Evolutionary conservation across 495 filamentous ascomycete species (phyloP), one percentile per base, ranked within the genome.

Genomic region (Parmelia sp.): DNA sequence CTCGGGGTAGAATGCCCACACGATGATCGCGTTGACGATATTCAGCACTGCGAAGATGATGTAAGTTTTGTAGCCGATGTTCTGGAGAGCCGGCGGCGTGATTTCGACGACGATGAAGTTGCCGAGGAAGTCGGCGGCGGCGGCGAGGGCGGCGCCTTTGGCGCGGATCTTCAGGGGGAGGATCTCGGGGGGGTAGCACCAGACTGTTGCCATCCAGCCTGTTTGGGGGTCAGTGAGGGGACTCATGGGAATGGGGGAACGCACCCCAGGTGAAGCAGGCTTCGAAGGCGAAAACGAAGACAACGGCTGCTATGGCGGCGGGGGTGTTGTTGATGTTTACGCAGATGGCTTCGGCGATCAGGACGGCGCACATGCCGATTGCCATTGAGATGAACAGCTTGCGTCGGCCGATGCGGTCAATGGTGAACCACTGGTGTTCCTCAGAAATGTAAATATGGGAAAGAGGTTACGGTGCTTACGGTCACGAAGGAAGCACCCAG

Each of bases 11-110:
- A 74, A 65, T 25, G 70, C 68, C 59, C 68, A 74, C 17, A 79
- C 66, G 33, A 78, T 67, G 1, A 73, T 71, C 7, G 75, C 68
- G 57, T 70, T 77, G 11, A 71, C 68, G 23, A 78, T 61, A 47
- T 79, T 78, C 23, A 76, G 66, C 12, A 67, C 77, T 42, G 76
- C 79, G 60, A 82, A 82, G 57, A 80, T 75, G 65, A 80, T 74
- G 57, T 80, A 80, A 0, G 79, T 83, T 45, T 72, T 66, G 59
- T 75, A 76, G 17, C 75, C 75, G 57, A 77, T 74, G 56, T 69
- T 77, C 4, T 39, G 33, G 53, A 77, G 74, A 61, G 71, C 74
- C 60, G 76, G 72, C 0, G 76, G 76, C 3, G 75, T 77, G 53
- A 77, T 76, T 65, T 76, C 74, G n/a, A 77, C 75, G 3, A 77